phyloP scores from a whole-genome alignment of 2,329 filamentous ascomycete species.

The Xylaria sp. region DNA sequence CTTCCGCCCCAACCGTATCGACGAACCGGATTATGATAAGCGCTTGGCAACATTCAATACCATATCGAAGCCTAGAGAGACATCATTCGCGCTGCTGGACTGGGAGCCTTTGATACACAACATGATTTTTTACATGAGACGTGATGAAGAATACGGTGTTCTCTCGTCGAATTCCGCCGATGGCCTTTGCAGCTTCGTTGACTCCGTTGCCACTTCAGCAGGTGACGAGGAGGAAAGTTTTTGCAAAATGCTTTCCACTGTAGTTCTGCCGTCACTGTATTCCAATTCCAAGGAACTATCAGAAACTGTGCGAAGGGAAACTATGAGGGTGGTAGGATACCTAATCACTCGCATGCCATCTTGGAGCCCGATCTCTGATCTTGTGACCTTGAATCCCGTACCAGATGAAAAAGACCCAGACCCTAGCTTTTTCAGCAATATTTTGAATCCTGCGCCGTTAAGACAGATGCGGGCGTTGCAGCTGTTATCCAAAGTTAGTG shows the following conservation, averaged over 20 bases:
- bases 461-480: constrained; percentile 86
- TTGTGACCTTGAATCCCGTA: constrained; percentile 73
- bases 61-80: constrained; percentile 73
- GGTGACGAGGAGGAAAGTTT: constrained; percentile 60
- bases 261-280: constrained; percentile 81
- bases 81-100: constrained; percentile 72
- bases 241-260: constrained; percentile 67
- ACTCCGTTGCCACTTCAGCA: constrained; percentile 64
- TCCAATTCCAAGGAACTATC: constrained; percentile 80
- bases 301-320: constrained; percentile 86
- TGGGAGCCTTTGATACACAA: constrained; percentile 93
- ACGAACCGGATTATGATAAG: constrained; percentile 88
- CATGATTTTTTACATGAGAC: constrained; percentile 84
- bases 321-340: constrained; percentile 81
- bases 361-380: constrained; percentile 78
- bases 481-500: constrained; percentile 76
- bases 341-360: constrained; percentile 76
- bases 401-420: constrained; percentile 72
- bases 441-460: constrained; percentile 89
- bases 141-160: constrained; percentile 89
- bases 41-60: constrained; percentile 79
- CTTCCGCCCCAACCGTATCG: constrained; percentile 75
- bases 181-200: constrained; percentile 80
- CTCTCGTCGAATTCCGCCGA: constrained; percentile 83
- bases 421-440: constrained; percentile 88